A percentile compares a stretch with the other conserved stretches of the same genome.
phyloP scores from a whole-genome alignment of 2,329 filamentous ascomycete genomes.

The Pyrenophora teres region DNA sequence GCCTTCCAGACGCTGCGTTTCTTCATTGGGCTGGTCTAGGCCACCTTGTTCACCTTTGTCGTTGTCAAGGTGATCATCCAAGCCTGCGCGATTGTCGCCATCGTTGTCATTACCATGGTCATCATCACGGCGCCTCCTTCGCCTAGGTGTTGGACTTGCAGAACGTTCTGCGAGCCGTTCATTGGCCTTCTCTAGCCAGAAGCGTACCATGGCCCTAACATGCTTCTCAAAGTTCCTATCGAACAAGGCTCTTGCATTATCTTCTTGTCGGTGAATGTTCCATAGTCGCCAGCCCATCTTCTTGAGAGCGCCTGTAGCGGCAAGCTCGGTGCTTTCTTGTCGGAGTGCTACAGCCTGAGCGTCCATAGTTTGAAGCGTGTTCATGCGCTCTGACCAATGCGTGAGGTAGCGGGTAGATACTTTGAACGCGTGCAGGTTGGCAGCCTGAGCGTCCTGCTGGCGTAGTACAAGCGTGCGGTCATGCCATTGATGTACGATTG shows the following conservation, averaged over 20 bases:
- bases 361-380: slow-evolving; percentile 36
- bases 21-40: slow-evolving; percentile 25
- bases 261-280: slow-evolving; percentile 56
- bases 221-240: slow-evolving; percentile 61
- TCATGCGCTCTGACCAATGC: slow-evolving; percentile 31
- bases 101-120: not conserved
- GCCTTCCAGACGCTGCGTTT: slow-evolving; percentile 40
- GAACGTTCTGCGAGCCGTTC: slow-evolving; percentile 31
- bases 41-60: slow-evolving; percentile 7
- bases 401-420: slow-evolving; percentile 39
- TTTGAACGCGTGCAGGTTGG: slow-evolving; percentile 29
- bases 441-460: slow-evolving; percentile 29
- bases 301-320: slow-evolving; percentile 56
- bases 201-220: slow-evolving; percentile 58
- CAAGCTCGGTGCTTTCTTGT: slow-evolving; percentile 53
- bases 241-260: slow-evolving; percentile 59
- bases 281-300: slow-evolving; percentile 64
- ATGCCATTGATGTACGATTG: slow-evolving; percentile 52
- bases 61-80: not conserved
- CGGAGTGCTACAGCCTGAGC: slow-evolving; percentile 54
- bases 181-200: slow-evolving; percentile 57
- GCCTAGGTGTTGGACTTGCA: slow-evolving; percentile 31
- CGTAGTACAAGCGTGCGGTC: slow-evolving; percentile 40
- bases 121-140: slow-evolving; percentile 11
- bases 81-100: not conserved